Conservation (phyloP, 257 asterid species). For the Capsicum rhomboideum region DNA sequence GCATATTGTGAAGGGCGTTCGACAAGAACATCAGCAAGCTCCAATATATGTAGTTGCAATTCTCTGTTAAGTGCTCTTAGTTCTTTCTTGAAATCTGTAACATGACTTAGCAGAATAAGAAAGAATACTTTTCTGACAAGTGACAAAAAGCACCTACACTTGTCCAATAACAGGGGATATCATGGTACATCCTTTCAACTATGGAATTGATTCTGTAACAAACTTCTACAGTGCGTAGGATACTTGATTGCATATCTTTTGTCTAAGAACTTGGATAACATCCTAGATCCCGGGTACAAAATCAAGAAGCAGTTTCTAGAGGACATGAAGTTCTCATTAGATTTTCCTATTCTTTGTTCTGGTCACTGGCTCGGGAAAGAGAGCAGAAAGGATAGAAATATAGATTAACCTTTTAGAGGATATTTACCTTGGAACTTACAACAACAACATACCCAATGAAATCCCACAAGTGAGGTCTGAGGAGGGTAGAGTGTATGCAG, state of each 20-base stretch:
- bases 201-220: not conserved
- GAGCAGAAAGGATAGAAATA: not conserved
- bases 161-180: not conserved
- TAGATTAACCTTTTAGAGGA: not conserved
- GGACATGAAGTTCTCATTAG: not conserved
- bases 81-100: conserved; percentile 81
- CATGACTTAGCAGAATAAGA: not conserved
- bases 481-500: no score
- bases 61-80: conserved; percentile 85
- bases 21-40: conserved; percentile 92
- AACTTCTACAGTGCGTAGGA: not conserved
- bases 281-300: not conserved
- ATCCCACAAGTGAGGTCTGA: no score
- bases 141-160: not conserved
- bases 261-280: not conserved
- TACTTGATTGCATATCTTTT: not conserved
- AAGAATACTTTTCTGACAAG: not conserved
- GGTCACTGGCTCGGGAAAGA: not conserved
- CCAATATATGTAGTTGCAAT: conserved; percentile 76
- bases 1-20: conserved; percentile 98
- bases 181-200: not conserved
- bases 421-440: not conserved
- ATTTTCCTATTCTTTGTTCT: not conserved
- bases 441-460: not conserved
- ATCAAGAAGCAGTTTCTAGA: not conserved